Evolutionary conservation across 2,329 filamentous ascomycete genomes (phyloP).

Genomic region (Remersonia thermophila): DNA sequence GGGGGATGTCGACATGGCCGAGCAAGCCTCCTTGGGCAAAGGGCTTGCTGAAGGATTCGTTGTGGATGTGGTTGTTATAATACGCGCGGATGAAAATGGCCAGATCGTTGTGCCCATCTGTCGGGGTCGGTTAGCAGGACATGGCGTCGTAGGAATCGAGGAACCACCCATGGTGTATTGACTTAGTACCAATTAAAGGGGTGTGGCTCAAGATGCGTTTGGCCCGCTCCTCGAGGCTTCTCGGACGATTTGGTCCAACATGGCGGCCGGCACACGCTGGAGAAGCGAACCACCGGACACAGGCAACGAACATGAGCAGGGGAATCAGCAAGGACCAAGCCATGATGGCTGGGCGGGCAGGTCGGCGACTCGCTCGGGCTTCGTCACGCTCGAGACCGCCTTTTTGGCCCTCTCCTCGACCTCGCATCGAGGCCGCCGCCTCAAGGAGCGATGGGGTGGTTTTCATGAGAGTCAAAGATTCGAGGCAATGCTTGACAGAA

Average conservation of each 20-base stretch:
- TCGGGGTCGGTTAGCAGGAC: not conserved
- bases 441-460: no score
- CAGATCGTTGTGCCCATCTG: constrained; percentile 86
- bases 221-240: constrained; percentile 33
- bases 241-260: constrained; percentile 1
- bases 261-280: constrained; percentile 3
- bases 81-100: constrained; percentile 55
- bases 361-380: no score
- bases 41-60: constrained; percentile 55
- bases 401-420: no score
- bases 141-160: no score
- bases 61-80: constrained; percentile 70
- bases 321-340: no score
- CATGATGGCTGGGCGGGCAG: no score
- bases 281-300: no score
- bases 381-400: no score
- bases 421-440: no score
- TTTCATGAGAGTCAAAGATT: no score
- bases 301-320: no score
- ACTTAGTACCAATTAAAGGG: constrained; percentile 39
- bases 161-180: not conserved
- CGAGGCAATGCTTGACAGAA: no score
- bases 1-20: constrained; percentile 67
- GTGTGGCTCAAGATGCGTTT: constrained; percentile 32
- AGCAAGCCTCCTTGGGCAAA: constrained; percentile 60